Percentiles rank a stretch among this genome's conserved stretches.
phyloP scores from a whole-genome alignment of 2,329 filamentous ascomycete genomes.

The Scedosporium apiospermum region DNA sequence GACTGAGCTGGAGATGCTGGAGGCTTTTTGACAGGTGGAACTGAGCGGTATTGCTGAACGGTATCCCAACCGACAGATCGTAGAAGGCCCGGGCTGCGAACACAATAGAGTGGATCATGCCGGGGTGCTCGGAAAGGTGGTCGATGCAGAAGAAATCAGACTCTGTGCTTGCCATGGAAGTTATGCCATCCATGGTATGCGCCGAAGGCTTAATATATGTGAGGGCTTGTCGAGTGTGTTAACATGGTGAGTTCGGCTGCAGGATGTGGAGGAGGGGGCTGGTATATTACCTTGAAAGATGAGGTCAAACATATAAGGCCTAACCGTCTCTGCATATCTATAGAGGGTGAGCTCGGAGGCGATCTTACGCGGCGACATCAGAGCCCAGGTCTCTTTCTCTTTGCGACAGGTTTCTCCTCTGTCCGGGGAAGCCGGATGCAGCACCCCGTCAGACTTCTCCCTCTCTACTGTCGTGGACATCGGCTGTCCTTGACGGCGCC shows the following conservation, averaged over 20 bases:
- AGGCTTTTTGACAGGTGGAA: constrained; percentile 14
- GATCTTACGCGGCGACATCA: constrained; percentile 7
- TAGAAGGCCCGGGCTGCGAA: constrained; percentile 16
- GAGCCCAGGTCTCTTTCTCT: not conserved
- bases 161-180: constrained; percentile 6
- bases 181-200: constrained; percentile 10
- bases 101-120: constrained; percentile 15
- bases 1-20: constrained; percentile 10
- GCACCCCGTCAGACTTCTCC: not conserved
- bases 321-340: not conserved
- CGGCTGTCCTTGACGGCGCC: not conserved
- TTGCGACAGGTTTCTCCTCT: not conserved
- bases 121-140: constrained; percentile 12
- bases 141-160: constrained; percentile 13
- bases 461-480: not conserved
- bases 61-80: constrained; percentile 8
- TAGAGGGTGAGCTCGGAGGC: constrained; percentile 10
- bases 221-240: constrained; percentile 7
- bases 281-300: not conserved
- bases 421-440: not conserved
- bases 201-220: constrained; percentile 14
- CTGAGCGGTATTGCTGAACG: constrained; percentile 9
- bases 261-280: not conserved
- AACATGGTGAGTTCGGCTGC: not conserved
- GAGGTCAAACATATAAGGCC: constrained; percentile 5